Percentiles rank a stretch among this genome's conserved stretches.
Evolutionary conservation across 495 filamentous ascomycete genomes (phyloP).

Genomic region (Neurospora sp.): DNA sequence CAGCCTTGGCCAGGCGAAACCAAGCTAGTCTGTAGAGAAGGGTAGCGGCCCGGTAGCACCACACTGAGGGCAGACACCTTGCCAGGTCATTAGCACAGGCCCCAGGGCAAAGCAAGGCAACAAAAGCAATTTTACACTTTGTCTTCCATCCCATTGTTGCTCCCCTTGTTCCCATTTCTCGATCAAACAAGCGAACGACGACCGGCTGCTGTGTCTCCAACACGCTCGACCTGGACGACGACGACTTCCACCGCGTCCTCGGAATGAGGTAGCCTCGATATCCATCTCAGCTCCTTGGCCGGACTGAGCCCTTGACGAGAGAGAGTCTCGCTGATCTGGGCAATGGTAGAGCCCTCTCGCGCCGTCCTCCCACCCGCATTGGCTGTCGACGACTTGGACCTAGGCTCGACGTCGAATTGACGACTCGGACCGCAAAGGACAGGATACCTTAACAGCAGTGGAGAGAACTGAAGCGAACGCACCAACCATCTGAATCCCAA

Average conservation of each 20-base stretch:
- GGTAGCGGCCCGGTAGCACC: neutral
- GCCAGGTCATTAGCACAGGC: neutral
- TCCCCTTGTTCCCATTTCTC: neutral
- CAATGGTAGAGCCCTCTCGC: neutral
- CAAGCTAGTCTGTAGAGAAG: neutral
- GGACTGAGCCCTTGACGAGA: slow-evolving; percentile 35
- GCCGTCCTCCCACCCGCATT: slow-evolving; percentile 1
- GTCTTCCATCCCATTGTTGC: neutral
- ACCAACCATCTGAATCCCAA: neutral
- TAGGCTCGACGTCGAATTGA: neutral
- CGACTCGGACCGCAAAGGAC: neutral
- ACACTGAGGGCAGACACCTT: neutral
- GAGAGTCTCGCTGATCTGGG: neutral
- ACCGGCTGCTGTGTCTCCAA: slow-evolving; percentile 2
- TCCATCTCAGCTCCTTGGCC: slow-evolving; percentile 43
- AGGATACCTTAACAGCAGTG: neutral
- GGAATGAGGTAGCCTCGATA: slow-evolving; percentile 44
- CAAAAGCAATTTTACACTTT: neutral
- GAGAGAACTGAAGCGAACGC: neutral
- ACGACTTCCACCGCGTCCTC: slow-evolving; percentile 13
- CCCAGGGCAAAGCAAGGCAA: neutral
- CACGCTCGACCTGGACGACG: slow-evolving; percentile 7
- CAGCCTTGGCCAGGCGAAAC: neutral
- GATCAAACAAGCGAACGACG: neutral
- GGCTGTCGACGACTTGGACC: neutral